Percentiles rank a stretch among this genome's conserved stretches.
These are phyloP conservation scores for Russula vinacea DNA, from an alignment of 768 basidiomycete genomes.

Conservation along the genomic window DNA sequence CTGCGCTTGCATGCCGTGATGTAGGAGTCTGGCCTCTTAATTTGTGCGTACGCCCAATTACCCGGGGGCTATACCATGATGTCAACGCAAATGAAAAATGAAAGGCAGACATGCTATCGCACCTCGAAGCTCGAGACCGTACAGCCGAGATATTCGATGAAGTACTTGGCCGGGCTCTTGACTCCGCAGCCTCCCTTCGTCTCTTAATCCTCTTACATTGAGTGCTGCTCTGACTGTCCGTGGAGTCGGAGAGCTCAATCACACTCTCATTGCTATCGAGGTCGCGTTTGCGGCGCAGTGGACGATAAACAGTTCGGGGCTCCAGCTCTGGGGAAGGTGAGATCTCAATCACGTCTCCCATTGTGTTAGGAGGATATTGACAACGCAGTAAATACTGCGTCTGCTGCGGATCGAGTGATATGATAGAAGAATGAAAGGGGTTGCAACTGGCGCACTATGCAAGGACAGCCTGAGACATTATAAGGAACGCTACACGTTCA, in stretches of 20 bases:
- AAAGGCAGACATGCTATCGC: not conserved
- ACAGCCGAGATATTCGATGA: not conserved
- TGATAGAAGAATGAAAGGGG: not conserved
- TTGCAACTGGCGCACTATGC: not conserved
- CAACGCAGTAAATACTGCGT: conserved; percentile 1
- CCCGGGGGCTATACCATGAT: not conserved
- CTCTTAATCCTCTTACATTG: conserved; percentile 19
- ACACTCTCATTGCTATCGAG: conserved; percentile 34
- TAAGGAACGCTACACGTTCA: not conserved
- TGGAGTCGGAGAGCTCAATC: conserved; percentile 55
- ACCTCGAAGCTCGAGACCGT: conserved; percentile 12
- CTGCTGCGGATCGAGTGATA: not conserved
- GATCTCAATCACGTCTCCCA: conserved; percentile 28
- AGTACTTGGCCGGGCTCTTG: not conserved
- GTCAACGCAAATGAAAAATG: not conserved
- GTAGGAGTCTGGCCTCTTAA: not conserved
- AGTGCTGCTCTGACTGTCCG: conserved; percentile 36
- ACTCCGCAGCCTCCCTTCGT: not conserved
- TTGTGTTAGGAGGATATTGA: not conserved
- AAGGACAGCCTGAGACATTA: not conserved
- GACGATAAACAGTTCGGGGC: conserved; percentile 10
- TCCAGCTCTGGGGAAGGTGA: conserved; percentile 23
- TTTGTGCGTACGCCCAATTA: not conserved
- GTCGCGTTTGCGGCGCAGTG: conserved; percentile 24
- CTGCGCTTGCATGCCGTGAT: not conserved